phyloP scores from a whole-genome alignment of 805 yeast species.

The Diddensiella caesifluorescens region DNA sequence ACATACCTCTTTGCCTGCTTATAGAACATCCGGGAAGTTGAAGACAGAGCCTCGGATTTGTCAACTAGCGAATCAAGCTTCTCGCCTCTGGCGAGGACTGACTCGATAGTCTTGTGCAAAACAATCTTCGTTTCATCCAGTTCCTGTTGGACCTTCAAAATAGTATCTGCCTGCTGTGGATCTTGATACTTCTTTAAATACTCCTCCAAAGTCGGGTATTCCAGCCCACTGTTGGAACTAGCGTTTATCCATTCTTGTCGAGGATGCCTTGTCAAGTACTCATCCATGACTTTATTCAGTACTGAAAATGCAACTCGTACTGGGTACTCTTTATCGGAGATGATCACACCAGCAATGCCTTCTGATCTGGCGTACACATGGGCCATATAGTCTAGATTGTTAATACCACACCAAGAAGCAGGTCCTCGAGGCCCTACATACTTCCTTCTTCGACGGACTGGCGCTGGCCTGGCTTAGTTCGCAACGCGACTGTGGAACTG shows the following conservation, averaged over 20 bases:
- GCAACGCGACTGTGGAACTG: conserved; percentile 79
- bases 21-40: conserved; percentile 88
- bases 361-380: conserved; percentile 88
- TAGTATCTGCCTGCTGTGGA: conserved; percentile 94
- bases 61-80: conserved; percentile 90
- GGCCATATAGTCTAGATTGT: conserved; percentile 63
- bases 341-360: conserved; percentile 85
- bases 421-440: no score
- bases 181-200: conserved; percentile 87
- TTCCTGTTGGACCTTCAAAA: conserved; percentile 96
- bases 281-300: conserved; percentile 85
- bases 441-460: conserved; percentile 88
- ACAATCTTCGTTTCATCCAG: conserved; percentile 96
- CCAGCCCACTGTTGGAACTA: conserved; percentile 41
- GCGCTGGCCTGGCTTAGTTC: conserved; percentile 86
- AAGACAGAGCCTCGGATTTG: conserved; percentile 86
- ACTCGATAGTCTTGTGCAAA: conserved; percentile 90
- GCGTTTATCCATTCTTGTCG: conserved; percentile 54
- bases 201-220: conserved; percentile 55
- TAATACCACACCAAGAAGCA: no score
- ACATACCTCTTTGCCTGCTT: conserved; percentile 81
- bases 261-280: conserved; percentile 80
- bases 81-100: conserved; percentile 93
- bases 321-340: conserved; percentile 94
- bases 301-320: conserved; percentile 94